A percentile compares a stretch with the other conserved stretches of the same genome.
phyloP scores from a whole-genome alignment of 1,284 basidiomycete genomes.

The Moesziomyces sp. region DNA sequence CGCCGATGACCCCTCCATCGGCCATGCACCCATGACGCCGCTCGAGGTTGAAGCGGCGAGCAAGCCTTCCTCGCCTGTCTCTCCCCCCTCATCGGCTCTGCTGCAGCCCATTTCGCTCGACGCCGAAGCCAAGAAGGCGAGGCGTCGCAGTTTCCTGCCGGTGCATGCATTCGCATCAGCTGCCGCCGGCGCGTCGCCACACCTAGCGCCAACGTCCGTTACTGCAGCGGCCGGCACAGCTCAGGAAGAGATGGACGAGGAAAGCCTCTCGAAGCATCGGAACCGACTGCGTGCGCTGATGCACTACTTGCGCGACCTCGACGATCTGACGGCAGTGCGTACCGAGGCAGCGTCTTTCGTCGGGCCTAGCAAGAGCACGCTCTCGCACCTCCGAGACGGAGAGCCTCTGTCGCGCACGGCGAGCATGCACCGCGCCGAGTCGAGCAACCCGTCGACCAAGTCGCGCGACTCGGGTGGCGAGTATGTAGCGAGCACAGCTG shows the following conservation, averaged over 20 bases:
- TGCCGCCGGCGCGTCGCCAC: not conserved
- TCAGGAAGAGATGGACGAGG: constrained; percentile 30
- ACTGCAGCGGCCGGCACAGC: not conserved
- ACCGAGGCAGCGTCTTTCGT: constrained; percentile 24
- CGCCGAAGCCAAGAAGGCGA: constrained; percentile 28
- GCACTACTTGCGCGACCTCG: constrained; percentile 93
- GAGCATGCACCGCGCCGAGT: constrained; percentile 36
- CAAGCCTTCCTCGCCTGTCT: constrained; percentile 1
- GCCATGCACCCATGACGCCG: constrained; percentile 23
- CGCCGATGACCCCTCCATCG: constrained; percentile 2
- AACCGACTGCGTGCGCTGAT: constrained; percentile 87
- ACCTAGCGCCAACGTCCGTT: not conserved
- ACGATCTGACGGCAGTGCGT: constrained; percentile 74
- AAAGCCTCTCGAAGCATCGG: constrained; percentile 70
- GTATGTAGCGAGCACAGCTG: constrained; percentile 31
- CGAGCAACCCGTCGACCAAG: constrained; percentile 44
- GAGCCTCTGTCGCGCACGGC: constrained; percentile 25
- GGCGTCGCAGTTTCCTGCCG: constrained; percentile 42
- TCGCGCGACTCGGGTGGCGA: constrained; percentile 37
- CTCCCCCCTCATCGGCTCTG: not conserved
- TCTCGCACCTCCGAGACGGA: constrained; percentile 25
- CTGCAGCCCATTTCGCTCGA: constrained; percentile 17
- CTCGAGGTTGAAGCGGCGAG: constrained; percentile 9
- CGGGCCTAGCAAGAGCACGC: constrained; percentile 30
- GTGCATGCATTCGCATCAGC: constrained; percentile 20